These are phyloP conservation scores for Epipyxis sp. DNA, from an alignment of 108 stramenopile species.

Conservation along the genomic window DNA sequence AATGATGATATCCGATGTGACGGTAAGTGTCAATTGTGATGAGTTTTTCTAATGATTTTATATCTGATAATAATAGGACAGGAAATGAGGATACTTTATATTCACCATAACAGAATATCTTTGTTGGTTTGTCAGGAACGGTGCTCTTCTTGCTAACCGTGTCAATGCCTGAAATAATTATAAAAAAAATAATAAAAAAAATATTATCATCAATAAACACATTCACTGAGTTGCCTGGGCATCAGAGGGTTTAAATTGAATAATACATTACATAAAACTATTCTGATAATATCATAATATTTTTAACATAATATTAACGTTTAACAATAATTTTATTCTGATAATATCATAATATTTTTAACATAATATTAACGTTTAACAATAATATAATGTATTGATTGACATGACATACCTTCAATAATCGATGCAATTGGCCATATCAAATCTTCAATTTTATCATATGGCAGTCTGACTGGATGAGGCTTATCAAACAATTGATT, in stretches of 20 bases:
- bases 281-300: too few relatives aligned
- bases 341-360: too few relatives aligned
- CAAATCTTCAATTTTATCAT: conserved; percentile 1
- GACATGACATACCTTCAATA: conserved; percentile 1
- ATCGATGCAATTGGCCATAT: conserved; percentile 30
- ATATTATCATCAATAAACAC: too few relatives aligned
- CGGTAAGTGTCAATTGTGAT: conserved; percentile 28
- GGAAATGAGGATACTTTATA: background rate
- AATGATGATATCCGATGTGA: background rate
- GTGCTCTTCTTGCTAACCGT: background rate
- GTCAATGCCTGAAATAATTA: too few relatives aligned
- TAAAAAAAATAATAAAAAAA: too few relatives aligned
- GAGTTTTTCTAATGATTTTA: background rate
- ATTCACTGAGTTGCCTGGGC: too few relatives aligned
- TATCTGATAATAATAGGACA: background rate
- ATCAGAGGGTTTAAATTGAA: too few relatives aligned
- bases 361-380: too few relatives aligned
- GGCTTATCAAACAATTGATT: conserved; percentile 34
- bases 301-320: too few relatives aligned
- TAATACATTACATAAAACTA: too few relatives aligned
- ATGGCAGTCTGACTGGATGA: background rate
- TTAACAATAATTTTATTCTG: too few relatives aligned
- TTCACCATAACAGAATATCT: conserved; percentile 15
- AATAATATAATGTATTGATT: too few relatives aligned
- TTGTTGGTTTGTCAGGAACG: conserved; percentile 5